Evolutionary conservation across 2,329 filamentous ascomycete species (phyloP).

Genomic region (Zasmidium citrigriseum): DNA sequence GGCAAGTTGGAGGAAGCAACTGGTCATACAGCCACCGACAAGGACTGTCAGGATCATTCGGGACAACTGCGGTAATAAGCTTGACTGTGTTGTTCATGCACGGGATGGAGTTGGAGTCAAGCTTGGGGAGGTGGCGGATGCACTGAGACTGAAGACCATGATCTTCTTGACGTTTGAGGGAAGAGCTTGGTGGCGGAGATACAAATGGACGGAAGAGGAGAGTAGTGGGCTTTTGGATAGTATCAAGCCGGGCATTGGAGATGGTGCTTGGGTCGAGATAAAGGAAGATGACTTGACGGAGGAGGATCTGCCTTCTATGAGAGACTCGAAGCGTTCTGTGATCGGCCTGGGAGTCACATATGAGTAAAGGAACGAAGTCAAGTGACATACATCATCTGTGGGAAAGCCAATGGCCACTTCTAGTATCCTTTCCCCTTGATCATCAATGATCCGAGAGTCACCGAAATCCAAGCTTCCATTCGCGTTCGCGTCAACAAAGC

Average conservation of each 20-base stretch:
- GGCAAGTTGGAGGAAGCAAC: constrained; percentile 6
- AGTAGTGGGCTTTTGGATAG: not conserved
- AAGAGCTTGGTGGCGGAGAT: not conserved
- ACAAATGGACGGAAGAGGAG: not conserved
- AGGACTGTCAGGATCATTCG: not conserved
- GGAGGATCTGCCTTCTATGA: no score
- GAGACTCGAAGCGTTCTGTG: no score
- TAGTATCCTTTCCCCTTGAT: no score
- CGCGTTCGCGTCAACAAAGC: no score
- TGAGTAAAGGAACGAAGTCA: no score
- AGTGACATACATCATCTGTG: no score
- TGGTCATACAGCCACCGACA: constrained; percentile 9
- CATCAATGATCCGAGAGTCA: no score
- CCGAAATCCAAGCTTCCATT: no score
- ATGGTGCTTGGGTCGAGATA: not conserved
- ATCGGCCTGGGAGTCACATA: no score
- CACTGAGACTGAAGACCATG: not conserved
- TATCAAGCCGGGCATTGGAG: not conserved
- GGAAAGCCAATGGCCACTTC: no score
- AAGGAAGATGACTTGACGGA: not conserved
- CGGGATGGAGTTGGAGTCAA: not conserved
- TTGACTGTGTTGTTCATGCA: not conserved
- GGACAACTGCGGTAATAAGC: not conserved
- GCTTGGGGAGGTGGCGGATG: not conserved
- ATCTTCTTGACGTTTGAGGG: not conserved